Evolutionary conservation across 441 rosid species (phyloP).

Genomic region (Mallotus repandus): DNA sequence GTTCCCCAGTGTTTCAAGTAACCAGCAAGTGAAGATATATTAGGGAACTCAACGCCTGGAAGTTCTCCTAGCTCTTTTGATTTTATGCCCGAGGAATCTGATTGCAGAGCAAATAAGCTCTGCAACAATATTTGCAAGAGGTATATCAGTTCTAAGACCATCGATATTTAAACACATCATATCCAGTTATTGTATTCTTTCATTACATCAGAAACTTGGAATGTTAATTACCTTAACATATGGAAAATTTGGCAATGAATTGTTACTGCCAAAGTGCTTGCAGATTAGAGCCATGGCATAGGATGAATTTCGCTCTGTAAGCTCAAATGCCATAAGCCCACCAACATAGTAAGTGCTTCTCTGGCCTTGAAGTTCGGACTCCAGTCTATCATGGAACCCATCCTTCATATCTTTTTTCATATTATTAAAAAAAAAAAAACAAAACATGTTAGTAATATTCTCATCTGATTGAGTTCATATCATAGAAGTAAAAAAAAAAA

Average conservation of each 20-base stretch:
- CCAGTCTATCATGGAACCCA: conserved; percentile 58
- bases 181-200: neutral
- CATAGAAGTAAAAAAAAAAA: no score
- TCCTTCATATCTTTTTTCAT: conserved; percentile 57
- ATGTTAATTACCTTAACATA: conserved; percentile 52
- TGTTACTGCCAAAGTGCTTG: conserved; percentile 58
- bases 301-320: conserved; percentile 69
- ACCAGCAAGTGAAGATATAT: conserved; percentile 50
- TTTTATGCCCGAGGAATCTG: conserved; percentile 25
- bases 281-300: conserved; percentile 60
- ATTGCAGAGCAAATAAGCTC: conserved; percentile 50
- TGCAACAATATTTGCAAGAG: conserved; percentile 30
- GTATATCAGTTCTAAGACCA: conserved; percentile 6
- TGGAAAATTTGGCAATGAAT: conserved; percentile 41
- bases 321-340: conserved; percentile 74
- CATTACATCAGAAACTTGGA: neutral
- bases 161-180: neutral
- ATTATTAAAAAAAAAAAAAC: neutral
- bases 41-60: conserved; percentile 55
- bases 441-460: conserved; percentile 15
- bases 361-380: conserved; percentile 61
- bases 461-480: conserved; percentile 7
- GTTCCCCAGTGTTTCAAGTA: conserved; percentile 68
- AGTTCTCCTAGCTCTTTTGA: conserved; percentile 41
- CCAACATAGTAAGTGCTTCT: conserved; percentile 62